Evolutionary conservation across 345 rosid genomes (phyloP), one percentile per base, ranked within the genome.

Genomic region (Corchorus capsularis): DNA sequence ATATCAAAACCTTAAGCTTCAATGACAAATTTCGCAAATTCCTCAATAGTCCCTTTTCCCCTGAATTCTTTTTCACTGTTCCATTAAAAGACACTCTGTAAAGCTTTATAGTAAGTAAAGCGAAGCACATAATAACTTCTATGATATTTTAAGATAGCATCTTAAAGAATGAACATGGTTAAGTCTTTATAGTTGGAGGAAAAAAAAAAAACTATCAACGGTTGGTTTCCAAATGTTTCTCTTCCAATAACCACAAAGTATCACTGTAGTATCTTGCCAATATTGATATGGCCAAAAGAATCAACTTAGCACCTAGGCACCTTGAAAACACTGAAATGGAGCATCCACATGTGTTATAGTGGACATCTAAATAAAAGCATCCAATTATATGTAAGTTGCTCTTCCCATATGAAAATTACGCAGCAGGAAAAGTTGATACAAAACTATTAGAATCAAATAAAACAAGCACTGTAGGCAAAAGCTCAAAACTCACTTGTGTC

Each of bases 401-500:
- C 59, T 4, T 9, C 60, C 27, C 60, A 52, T 22, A 35, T 9
- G 47, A 69, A 69, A 69, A 34, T 16, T 52, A 34, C 10, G 19
- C 37, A 52, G 52, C 32, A 50, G 6, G 45, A 7, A 69, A 52
- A 16, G 35, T 34, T 4, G 73, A 32, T 50, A 69, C 34, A 15
- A 32, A 69, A 49, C 37, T 19, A 65, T 5, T 19, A 68, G 22
- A 56, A 27, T 20, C 12, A 47, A 8, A 47, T 47, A 67, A 67
- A 67, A 46, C 55, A 22, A 67, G 52, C 71, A 46, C 55, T 0
- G 41, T 67, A 13, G 71, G 16, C 43, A 27, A 49, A 79, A 72
- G 19, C 70, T 75, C 43, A 47, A 59, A 62, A 83, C 94, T 86
- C 83, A 90, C 94, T 81, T 96, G 98, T 8, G 98, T 93, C 86